Evolutionary conservation across 306 rosid species (phyloP).

Genomic region (Pterocarpus macrocarpus): DNA sequence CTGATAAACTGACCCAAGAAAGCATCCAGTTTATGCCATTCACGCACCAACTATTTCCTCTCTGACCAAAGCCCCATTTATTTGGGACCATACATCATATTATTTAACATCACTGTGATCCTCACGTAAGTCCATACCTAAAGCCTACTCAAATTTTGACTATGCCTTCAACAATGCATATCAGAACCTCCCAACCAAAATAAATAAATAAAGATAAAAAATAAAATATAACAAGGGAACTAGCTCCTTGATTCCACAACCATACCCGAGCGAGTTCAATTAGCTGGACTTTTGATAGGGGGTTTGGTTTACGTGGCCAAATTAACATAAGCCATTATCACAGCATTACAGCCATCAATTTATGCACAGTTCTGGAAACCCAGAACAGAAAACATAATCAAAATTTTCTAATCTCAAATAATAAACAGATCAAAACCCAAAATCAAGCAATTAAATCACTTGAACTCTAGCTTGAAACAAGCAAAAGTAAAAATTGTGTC

Average conservation of each 20-base stretch:
- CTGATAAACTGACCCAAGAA: background rate
- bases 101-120: background rate
- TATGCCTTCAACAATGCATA: background rate
- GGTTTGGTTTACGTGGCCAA: too few species aligned
- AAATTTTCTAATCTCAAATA: background rate
- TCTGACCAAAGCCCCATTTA: background rate
- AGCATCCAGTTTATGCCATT: background rate
- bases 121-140: slow-evolving; percentile 8
- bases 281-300: too few species aligned
- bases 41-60: background rate
- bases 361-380: too few species aligned
- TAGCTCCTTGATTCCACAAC: too few species aligned
- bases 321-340: too few species aligned
- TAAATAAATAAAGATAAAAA: too few species aligned
- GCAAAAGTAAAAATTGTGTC: background rate
- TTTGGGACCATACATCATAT: background rate
- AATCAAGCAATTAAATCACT: background rate
- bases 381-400: too few species aligned
- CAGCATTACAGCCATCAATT: too few species aligned
- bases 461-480: background rate
- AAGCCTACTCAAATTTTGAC: background rate
- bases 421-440: background rate
- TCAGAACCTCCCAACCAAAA: background rate
- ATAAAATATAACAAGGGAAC: background rate
- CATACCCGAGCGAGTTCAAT: too few species aligned